These are phyloP conservation scores for Candida succiphila DNA, from an alignment of 805 yeast species.

Conservation along the genomic window DNA sequence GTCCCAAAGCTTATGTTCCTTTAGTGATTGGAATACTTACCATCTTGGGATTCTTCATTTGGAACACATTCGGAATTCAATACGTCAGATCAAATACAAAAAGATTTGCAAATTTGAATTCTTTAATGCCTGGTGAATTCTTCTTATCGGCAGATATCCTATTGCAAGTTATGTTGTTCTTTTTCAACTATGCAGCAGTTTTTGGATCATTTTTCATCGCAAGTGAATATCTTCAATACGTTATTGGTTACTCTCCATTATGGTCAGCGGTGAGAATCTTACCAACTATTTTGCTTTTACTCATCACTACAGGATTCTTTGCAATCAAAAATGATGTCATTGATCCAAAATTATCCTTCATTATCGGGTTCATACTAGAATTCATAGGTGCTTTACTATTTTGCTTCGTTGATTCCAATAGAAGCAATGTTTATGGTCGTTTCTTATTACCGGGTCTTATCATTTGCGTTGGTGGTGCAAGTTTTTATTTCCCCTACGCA, in stretches of 20 bases:
- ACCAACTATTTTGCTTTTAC: neutral
- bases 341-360: neutral
- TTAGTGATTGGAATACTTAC: slow-evolving; percentile 27
- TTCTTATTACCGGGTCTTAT: neutral
- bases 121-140: neutral
- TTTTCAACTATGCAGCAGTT: neutral
- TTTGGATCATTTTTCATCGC: neutral
- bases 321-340: neutral
- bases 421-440: neutral
- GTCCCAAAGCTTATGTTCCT: slow-evolving; percentile 31
- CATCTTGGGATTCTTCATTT: slow-evolving; percentile 3
- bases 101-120: no score
- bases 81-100: neutral
- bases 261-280: neutral
- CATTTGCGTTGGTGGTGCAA: slow-evolving; percentile 13
- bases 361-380: neutral
- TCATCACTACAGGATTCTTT: neutral
- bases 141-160: neutral
- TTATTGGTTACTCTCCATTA: neutral
- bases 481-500: slow-evolving; percentile 20
- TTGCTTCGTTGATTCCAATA: neutral
- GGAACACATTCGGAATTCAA: neutral
- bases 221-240: neutral
- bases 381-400: neutral
- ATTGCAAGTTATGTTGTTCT: no score